Conservation (phyloP, 139 green algal genomes). For the Tetraselmis striata region DNA sequence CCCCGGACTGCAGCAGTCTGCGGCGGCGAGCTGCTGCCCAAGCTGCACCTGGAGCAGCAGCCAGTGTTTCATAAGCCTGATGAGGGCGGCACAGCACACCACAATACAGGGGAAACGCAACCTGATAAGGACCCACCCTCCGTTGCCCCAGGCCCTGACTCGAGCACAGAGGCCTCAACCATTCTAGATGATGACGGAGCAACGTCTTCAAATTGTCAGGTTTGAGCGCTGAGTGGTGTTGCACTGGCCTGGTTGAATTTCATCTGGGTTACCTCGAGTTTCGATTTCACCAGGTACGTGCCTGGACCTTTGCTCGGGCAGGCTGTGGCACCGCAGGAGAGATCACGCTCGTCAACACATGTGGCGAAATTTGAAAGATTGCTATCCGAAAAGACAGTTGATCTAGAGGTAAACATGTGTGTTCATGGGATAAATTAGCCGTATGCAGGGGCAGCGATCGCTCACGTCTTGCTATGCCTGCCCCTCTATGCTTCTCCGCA, state of each 20-base stretch:
- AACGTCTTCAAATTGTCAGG: too few relatives aligned
- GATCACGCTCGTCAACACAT: neutral
- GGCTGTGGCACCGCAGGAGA: neutral
- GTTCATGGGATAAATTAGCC: too few relatives aligned
- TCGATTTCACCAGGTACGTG: neutral
- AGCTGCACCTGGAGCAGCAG: neutral
- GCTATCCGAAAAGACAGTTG: neutral
- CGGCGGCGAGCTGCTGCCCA: neutral
- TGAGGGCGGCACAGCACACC: neutral
- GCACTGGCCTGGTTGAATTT: too few relatives aligned
- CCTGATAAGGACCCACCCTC: neutral
- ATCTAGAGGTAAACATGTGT: neutral
- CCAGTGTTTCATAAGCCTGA: neutral
- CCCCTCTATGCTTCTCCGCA: too few relatives aligned
- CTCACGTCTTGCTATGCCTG: too few relatives aligned
- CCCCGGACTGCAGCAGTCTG: neutral
- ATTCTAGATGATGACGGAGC: too few relatives aligned
- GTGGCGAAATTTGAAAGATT: neutral
- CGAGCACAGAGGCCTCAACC: neutral
- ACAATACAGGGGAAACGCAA: neutral
- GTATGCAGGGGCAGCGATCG: too few relatives aligned
- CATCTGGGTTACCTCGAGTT: too few relatives aligned
- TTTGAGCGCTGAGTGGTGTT: too few relatives aligned
- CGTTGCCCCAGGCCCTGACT: neutral
- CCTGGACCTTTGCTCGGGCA: neutral